Evolutionary conservation across 2,329 filamentous ascomycete genomes (phyloP).

Genomic region (Byssoonygena ceratinophila): DNA sequence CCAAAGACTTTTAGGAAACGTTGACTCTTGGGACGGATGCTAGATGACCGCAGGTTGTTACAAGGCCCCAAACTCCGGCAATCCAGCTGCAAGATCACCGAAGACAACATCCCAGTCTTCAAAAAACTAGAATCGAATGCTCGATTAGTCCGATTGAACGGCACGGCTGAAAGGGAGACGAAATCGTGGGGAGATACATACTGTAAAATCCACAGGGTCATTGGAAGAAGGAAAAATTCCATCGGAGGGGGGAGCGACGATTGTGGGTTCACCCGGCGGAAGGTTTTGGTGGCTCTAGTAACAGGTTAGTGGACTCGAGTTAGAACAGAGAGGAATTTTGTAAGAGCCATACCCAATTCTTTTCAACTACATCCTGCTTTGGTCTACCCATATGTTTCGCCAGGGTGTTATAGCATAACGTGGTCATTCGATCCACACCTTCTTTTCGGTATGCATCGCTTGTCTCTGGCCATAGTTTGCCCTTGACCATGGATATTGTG

Average conservation of each 20-base stretch:
- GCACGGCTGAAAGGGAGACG: neutral
- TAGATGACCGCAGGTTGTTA: neutral
- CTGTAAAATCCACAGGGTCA: constrained; percentile 10
- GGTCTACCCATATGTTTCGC: constrained; percentile 21
- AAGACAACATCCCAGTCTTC: constrained; percentile 17
- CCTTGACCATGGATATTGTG: constrained; percentile 18
- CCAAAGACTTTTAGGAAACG: too few relatives aligned
- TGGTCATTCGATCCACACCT: constrained; percentile 28
- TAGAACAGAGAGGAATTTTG: neutral
- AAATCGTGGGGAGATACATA: neutral
- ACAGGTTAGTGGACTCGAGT: neutral
- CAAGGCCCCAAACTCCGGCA: neutral
- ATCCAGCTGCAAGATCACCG: constrained; percentile 10
- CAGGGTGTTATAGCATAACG: constrained; percentile 30
- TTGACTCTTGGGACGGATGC: neutral
- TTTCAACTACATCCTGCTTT: neutral
- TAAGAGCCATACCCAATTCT: neutral
- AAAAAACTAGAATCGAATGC: constrained; percentile 1
- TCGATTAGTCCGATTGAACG: neutral
- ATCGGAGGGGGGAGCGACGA: neutral
- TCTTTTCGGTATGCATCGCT: constrained; percentile 16
- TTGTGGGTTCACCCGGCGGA: neutral
- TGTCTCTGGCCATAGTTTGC: constrained; percentile 14
- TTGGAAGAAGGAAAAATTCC: neutral
- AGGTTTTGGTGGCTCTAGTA: neutral